These are phyloP conservation scores for Trichomonas vaginalis DNA, from an alignment of 208 protist genomes.

Conservation along the genomic window DNA sequence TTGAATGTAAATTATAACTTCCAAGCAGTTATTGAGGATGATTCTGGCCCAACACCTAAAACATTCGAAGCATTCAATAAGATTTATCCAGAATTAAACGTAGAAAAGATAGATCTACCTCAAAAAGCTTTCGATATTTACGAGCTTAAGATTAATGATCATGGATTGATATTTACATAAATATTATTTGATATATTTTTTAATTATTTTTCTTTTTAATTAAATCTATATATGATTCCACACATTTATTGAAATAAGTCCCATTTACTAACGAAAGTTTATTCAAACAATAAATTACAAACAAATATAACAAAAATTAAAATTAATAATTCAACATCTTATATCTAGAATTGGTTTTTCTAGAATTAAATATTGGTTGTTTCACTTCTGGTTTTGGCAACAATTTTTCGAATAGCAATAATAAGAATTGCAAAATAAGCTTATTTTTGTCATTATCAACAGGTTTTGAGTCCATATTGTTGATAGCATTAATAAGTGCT, in stretches of 20 bases:
- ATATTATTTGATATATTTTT: too few species aligned
- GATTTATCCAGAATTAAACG: background rate
- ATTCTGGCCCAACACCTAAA: background rate
- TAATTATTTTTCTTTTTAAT: too few species aligned
- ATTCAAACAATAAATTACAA: background rate
- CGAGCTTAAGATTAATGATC: background rate
- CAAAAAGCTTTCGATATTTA: background rate
- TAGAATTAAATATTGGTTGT: background rate
- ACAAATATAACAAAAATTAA: too few species aligned
- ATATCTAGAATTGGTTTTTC: background rate
- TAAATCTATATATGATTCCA: too few species aligned
- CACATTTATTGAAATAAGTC: too few species aligned
- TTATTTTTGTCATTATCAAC: background rate
- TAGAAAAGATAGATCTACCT: background rate
- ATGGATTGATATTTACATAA: background rate
- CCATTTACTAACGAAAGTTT: too few species aligned
- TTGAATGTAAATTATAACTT: background rate
- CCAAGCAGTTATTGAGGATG: background rate
- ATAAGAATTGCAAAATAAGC: background rate
- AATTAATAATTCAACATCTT: background rate
- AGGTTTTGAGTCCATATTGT: background rate
- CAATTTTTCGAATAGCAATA: background rate
- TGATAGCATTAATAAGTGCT: background rate
- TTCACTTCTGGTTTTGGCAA: background rate
- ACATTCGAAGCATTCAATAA: background rate